A percentile compares a stretch with the other conserved stretches of the same genome.
phyloP scores from a whole-genome alignment of 2,329 filamentous ascomycete genomes.

The Fusarium sp. region DNA sequence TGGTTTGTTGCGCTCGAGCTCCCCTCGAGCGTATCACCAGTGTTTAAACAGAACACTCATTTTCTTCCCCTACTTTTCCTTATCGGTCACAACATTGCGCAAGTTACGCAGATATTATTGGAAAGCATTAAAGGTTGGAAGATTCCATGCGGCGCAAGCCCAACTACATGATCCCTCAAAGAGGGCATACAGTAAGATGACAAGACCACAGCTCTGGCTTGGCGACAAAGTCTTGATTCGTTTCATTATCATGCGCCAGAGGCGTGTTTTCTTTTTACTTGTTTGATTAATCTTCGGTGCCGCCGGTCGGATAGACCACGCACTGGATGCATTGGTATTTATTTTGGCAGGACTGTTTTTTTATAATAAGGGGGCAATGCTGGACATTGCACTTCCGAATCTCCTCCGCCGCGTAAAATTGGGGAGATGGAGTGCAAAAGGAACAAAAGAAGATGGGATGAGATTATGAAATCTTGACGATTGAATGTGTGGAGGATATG shows the following conservation, averaged over 20 bases:
- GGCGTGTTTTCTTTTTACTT: constrained; percentile 20
- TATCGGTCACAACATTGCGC: constrained; percentile 30
- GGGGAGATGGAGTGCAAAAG: constrained; percentile 40
- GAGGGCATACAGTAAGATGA: constrained; percentile 31
- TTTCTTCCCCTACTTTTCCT: constrained; percentile 36
- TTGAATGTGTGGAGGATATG: constrained; percentile 45
- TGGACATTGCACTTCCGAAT: constrained; percentile 47
- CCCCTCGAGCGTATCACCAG: constrained; percentile 70
- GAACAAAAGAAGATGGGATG: constrained; percentile 13
- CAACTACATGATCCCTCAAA: constrained; percentile 20
- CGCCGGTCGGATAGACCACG: constrained; percentile 51
- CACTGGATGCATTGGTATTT: constrained; percentile 51
- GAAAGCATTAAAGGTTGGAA: constrained; percentile 48
- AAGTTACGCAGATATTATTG: constrained; percentile 29
- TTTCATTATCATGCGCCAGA: constrained; percentile 11
- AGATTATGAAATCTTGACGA: constrained; percentile 49
- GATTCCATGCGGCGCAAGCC: constrained; percentile 49
- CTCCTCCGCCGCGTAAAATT: constrained; percentile 20
- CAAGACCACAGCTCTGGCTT: constrained; percentile 16
- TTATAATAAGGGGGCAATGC: constrained; percentile 46
- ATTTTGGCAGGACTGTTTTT: constrained; percentile 27
- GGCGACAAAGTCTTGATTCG: constrained; percentile 9
- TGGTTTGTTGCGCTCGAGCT: constrained; percentile 92
- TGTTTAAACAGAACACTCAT: constrained; percentile 54
- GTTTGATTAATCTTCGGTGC: constrained; percentile 44